These are phyloP conservation scores for Quercus tomentella DNA, from an alignment of 331 rosid species.

Conservation along the genomic window DNA sequence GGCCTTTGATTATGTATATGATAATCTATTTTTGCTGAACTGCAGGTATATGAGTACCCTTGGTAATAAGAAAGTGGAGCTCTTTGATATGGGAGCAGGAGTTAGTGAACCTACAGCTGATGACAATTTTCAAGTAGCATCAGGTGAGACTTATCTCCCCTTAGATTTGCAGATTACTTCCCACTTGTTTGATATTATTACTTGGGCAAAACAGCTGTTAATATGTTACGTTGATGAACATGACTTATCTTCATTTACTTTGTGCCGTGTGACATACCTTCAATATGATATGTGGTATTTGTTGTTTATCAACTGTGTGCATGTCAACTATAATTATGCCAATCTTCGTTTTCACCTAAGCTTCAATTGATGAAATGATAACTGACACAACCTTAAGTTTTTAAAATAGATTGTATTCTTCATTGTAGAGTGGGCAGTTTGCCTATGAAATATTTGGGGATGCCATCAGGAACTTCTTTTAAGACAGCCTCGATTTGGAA, in stretches of 20 bases:
- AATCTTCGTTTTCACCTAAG: not conserved
- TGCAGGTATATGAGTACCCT: constrained; percentile 84
- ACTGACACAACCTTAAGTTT: not conserved
- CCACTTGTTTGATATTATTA: not conserved
- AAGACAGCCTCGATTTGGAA: too few species aligned
- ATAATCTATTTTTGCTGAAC: constrained; percentile 22
- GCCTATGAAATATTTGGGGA: too few species aligned
- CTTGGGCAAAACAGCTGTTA: constrained; percentile 9
- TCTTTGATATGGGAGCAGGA: constrained; percentile 92
- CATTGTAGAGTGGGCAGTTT: too few species aligned
- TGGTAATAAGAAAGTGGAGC: constrained; percentile 91
- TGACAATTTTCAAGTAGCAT: constrained; percentile 80
- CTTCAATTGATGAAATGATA: not conserved
- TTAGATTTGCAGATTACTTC: not conserved
- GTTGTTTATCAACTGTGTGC: too few species aligned
- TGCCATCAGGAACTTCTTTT: too few species aligned
- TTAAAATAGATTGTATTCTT: not conserved
- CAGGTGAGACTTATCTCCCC: constrained; percentile 48
- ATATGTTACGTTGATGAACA: not conserved
- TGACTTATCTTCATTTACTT: too few species aligned
- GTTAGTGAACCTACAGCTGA: constrained; percentile 77
- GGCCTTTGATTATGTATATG: constrained; percentile 11
- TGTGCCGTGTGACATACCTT: not conserved
- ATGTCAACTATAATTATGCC: not conserved
- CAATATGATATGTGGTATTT: not conserved